Percentiles rank a stretch among this genome's conserved stretches.
phyloP scores from a whole-genome alignment of 768 basidiomycete species.

The Agrocybe pediades region DNA sequence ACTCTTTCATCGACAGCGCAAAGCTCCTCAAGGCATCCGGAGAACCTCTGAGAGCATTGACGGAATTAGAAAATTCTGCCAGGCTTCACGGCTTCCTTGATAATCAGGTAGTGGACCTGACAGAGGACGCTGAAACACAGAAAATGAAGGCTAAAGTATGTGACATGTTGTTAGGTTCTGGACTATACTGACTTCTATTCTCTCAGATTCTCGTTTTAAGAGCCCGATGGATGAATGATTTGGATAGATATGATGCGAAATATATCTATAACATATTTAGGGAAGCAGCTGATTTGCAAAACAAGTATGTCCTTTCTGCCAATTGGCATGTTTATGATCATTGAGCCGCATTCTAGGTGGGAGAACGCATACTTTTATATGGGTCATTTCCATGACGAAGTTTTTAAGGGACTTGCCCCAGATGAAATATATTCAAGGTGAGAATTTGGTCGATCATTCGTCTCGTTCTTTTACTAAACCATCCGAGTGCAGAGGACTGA shows the following conservation, averaged over 20 bases:
- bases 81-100: slow-evolving; percentile 49
- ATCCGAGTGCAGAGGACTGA: slow-evolving; percentile 60
- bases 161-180: neutral
- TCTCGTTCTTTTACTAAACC: too few relatives aligned
- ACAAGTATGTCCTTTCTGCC: slow-evolving; percentile 41
- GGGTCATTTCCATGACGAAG: slow-evolving; percentile 87
- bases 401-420: slow-evolving; percentile 54
- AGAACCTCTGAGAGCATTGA: slow-evolving; percentile 82
- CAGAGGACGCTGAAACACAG: slow-evolving; percentile 50
- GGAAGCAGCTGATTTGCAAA: slow-evolving; percentile 47
- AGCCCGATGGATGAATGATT: slow-evolving; percentile 92
- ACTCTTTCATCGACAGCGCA: slow-evolving; percentile 87
- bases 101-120: slow-evolving; percentile 57
- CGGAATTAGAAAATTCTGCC: slow-evolving; percentile 82
- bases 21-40: slow-evolving; percentile 81
- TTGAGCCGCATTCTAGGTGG: slow-evolving; percentile 46
- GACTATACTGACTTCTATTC: neutral
- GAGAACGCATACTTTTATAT: slow-evolving; percentile 87
- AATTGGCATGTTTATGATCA: neutral
- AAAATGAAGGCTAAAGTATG: slow-evolving; percentile 75
- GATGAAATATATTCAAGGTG: slow-evolving; percentile 50
- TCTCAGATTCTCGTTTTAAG: slow-evolving; percentile 73
- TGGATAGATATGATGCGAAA: slow-evolving; percentile 73
- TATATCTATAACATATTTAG: slow-evolving; percentile 62
- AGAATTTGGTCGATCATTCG: slow-evolving; percentile 1